Base-by-base conservation (phyloP, 192 early-diverging fungal species). In the Coemansia aciculifera region DNA sequence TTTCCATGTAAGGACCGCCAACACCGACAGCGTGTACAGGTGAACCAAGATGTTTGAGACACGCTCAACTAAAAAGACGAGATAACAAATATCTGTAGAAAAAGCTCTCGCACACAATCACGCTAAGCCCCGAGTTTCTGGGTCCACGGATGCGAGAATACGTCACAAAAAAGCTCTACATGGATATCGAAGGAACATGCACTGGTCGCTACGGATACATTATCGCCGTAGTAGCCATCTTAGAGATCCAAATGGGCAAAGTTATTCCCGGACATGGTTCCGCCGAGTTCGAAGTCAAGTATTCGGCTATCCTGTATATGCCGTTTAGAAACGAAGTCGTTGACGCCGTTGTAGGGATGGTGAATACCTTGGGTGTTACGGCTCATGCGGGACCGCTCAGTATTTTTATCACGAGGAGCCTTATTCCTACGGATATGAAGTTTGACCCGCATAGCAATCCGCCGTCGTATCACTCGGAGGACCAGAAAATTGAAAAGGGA, bases 241-340 rank as follows among this genome's bases (percentile, higher is more conserved):
- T 89, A 23, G 89, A 87, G 24, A 89, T 93, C 65, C 87, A 92
- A 19, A 90, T 86, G 69, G 98, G 96, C 73, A 96, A 89, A 67
- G 87, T 88, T 29, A 81, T 89, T 66, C 93, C 89, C 59, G 95
- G 85, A 37, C 79, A 83, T 5, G 93, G 93, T 11, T 85, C 90
- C 19, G 95, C 96, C n/a, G 96, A 99, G 83, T 99, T 95, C 70
- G 86, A 87, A 37, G 89, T 99, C 46, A 77, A 86, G 43, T 88
- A 99, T 80, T 91, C 93, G 63, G 98, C 98, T 3, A 92, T 99
- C 74, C 92, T 99, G 3, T 96, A 98, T 67, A 98, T 95, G 73
- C 95, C 96, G 15, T 99, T 96, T 84, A 97, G 92, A 66, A 93
- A 94, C 56, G 93, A 98, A 81, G 98, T 99, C 8, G 84, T 98